A percentile compares a stretch with the other conserved stretches of the same genome.
Conservation (phyloP, 148 eudicot species). For the Limonium bicolor region DNA sequence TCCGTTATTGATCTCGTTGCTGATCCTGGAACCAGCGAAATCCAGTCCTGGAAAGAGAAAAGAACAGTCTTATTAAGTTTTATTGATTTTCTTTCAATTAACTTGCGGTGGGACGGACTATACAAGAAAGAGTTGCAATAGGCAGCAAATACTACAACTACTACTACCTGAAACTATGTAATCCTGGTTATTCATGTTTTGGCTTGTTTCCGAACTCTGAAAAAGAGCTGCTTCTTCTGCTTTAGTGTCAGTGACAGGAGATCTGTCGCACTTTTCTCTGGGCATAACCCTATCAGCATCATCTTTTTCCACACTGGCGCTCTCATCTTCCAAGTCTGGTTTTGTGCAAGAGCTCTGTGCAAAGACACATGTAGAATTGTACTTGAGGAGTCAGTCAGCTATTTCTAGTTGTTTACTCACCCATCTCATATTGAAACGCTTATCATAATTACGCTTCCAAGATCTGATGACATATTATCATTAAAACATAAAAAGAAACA, state of each 20-base stretch:
- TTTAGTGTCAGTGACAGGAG: constrained; percentile 15
- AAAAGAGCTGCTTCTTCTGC: no score
- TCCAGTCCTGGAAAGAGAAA: no score
- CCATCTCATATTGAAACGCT: not conserved
- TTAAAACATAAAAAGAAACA: constrained; percentile 1
- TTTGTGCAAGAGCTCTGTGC: constrained; percentile 83
- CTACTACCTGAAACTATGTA: constrained; percentile 10
- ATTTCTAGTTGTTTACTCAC: not conserved
- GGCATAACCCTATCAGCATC: constrained; percentile 15
- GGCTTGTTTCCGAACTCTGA: constrained; percentile 8
- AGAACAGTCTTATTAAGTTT: not conserved
- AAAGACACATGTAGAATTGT: constrained; percentile 6
- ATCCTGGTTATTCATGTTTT: constrained; percentile 13
- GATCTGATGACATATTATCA: not conserved
- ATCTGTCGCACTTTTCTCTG: constrained; percentile 12
- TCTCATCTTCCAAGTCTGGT: constrained; percentile 43
- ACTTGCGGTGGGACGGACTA: no score
- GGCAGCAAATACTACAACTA: not conserved
- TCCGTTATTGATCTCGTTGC: not conserved
- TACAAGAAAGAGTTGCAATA: no score
- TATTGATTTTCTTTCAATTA: not conserved
- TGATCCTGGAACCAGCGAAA: no score
- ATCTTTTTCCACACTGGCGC: constrained; percentile 16
- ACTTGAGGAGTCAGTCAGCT: constrained; percentile 6
- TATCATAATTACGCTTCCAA: not conserved